Conservation (phyloP, 768 basidiomycete species). For the Lactifluus volemus region DNA sequence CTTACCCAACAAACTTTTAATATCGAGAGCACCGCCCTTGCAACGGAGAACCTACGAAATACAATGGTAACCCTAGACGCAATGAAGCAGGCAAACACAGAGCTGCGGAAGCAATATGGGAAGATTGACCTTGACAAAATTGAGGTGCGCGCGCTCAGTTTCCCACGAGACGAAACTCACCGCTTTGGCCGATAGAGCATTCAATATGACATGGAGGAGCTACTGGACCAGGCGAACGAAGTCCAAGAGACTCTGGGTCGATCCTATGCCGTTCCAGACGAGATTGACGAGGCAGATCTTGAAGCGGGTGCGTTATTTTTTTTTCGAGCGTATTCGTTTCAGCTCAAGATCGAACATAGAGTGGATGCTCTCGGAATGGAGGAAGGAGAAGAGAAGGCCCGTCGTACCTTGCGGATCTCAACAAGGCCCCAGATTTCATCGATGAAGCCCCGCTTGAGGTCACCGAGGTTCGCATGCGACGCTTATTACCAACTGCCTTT, state of each 20-base stretch:
- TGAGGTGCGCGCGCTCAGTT: conserved; percentile 49
- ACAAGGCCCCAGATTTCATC: conserved; percentile 85
- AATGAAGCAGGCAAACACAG: conserved; percentile 94
- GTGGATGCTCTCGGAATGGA: conserved; percentile 90
- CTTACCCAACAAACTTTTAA: conserved; percentile 95
- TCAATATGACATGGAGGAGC: conserved; percentile 97
- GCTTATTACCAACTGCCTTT: not conserved
- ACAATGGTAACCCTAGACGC: conserved; percentile 99
- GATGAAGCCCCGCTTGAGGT: conserved; percentile 77
- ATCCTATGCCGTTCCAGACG: conserved; percentile 95
- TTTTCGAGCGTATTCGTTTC: not conserved
- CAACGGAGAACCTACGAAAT: conserved; percentile 96
- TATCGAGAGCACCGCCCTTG: conserved; percentile 92
- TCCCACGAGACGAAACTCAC: not conserved
- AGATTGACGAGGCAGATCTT: conserved; percentile 94
- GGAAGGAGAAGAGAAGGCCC: conserved; percentile 84
- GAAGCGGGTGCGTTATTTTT: conserved; percentile 68
- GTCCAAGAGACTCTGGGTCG: conserved; percentile 91
- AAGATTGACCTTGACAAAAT: conserved; percentile 98
- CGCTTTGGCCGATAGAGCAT: conserved; percentile 49
- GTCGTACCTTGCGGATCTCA: conserved; percentile 80
- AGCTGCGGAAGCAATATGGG: conserved; percentile 93
- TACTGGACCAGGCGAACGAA: conserved; percentile 95
- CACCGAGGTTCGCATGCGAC: conserved; percentile 39
- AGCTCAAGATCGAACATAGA: conserved; percentile 39